A percentile compares a stretch with the other conserved stretches of the same genome.
These are phyloP conservation scores for Globisporangium radiosum DNA, from an alignment of 352 stramenopile genomes.

Conservation along the genomic window DNA sequence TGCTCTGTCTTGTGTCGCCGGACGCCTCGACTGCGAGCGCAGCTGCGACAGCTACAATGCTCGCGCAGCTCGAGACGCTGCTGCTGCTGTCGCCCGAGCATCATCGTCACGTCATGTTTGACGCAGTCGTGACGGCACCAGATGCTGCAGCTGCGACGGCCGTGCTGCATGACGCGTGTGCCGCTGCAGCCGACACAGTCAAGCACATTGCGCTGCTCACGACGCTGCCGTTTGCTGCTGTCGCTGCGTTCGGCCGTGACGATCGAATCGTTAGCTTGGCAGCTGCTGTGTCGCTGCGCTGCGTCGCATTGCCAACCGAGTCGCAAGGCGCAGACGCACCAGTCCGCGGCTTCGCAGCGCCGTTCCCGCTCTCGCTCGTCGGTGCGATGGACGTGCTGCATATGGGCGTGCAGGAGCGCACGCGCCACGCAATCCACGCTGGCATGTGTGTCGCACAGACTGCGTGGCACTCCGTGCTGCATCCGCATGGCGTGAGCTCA, in stretches of 20 bases:
- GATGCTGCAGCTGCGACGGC: background rate
- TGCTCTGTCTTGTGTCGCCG: conserved; percentile 19
- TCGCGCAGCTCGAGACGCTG: conserved; percentile 9
- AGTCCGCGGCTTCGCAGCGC: conserved; percentile 3
- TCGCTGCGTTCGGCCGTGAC: conserved; percentile 23
- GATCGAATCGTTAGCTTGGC: conserved; percentile 13
- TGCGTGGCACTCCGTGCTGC: conserved; percentile 4
- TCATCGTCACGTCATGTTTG: conserved; percentile 14
- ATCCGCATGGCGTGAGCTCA: conserved; percentile 1
- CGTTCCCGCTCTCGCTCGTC: conserved; percentile 5
- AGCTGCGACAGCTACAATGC: conserved; percentile 10
- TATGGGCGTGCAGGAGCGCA: conserved; percentile 11
- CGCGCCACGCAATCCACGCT: conserved; percentile 6
- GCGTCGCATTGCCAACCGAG: background rate
- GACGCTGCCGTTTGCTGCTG: background rate
- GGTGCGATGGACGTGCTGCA: conserved; percentile 12
- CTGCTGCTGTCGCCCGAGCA: conserved; percentile 6
- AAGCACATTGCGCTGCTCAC: too few relatives aligned
- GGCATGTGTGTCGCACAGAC: background rate
- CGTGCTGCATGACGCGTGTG: conserved; percentile 2
- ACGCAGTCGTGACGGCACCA: conserved; percentile 13
- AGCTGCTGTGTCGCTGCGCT: background rate
- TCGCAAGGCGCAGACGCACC: too few relatives aligned
- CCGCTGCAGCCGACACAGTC: background rate
- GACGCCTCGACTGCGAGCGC: too few relatives aligned